phyloP scores from a whole-genome alignment of 345 rosid species.

The Hirschfeldia incana region DNA sequence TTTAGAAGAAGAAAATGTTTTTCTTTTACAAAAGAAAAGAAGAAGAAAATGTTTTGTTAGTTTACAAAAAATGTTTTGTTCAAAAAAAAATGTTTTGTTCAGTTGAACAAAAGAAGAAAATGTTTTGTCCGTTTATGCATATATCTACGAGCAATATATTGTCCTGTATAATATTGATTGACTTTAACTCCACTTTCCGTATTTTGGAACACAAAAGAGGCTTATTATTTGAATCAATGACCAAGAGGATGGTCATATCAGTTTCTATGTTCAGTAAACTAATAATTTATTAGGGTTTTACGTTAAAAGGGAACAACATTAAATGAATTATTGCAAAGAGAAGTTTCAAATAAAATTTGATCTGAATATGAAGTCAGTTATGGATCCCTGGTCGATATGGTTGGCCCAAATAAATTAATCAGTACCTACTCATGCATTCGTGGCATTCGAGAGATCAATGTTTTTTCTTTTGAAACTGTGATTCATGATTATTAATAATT shows the following conservation, averaged over 20 bases:
- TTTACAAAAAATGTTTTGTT: no score
- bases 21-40: not conserved
- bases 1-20: not conserved
- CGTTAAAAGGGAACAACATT: slow-evolving; percentile 13
- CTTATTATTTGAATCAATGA: slow-evolving; percentile 25
- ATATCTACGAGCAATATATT: not conserved
- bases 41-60: not conserved
- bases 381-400: slow-evolving; percentile 28
- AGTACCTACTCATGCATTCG: slow-evolving; percentile 27
- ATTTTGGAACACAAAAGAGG: slow-evolving; percentile 21
- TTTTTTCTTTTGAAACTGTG: not conserved
- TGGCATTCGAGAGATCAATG: slow-evolving; percentile 19
- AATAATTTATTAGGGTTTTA: slow-evolving; percentile 9
- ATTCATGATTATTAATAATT: no score
- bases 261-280: slow-evolving; percentile 21
- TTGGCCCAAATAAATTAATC: slow-evolving; percentile 35
- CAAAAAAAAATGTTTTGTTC: not conserved
- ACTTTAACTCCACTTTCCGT: slow-evolving; percentile 27
- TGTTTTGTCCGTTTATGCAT: not conserved
- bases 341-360: slow-evolving; percentile 5
- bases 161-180: not conserved
- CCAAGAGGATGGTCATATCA: slow-evolving; percentile 19
- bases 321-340: slow-evolving; percentile 12
- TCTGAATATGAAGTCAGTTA: not conserved
- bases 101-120: not conserved